Conservation (phyloP, 768 basidiomycete genomes). For the Peribolospora baueri region DNA sequence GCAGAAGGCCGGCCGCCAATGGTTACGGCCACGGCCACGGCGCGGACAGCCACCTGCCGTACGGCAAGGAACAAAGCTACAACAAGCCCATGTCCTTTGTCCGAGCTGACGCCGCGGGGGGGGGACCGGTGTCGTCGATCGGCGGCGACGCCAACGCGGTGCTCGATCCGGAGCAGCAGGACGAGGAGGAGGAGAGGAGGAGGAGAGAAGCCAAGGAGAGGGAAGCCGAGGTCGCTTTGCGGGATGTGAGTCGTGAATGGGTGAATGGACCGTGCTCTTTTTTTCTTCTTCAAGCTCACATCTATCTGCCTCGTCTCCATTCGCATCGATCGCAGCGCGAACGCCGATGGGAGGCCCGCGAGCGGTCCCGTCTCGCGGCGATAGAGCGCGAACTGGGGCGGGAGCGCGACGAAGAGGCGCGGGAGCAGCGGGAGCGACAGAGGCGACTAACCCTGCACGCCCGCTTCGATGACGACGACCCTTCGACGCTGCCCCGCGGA, state of each 20-base stretch:
- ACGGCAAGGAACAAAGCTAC: too few species aligned
- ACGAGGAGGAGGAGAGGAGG: conserved; percentile 68
- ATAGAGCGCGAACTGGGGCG: conserved; percentile 53
- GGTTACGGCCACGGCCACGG: too few species aligned
- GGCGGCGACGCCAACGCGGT: too few species aligned
- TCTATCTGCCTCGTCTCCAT: not conserved
- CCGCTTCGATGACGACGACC: too few species aligned
- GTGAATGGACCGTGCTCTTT: not conserved
- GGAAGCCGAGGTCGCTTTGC: conserved; percentile 62
- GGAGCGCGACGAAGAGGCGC: conserved; percentile 44
- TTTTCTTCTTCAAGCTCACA: not conserved
- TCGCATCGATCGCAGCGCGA: conserved; percentile 37
- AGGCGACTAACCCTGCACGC: too few species aligned
- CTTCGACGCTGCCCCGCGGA: too few species aligned
- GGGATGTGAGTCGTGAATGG: conserved; percentile 38
- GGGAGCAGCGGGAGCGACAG: conserved; percentile 41
- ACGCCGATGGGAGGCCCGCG: conserved; percentile 73
- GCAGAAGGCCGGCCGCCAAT: too few species aligned
- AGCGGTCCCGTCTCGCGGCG: conserved; percentile 48
- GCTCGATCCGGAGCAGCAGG: not conserved
- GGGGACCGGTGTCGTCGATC: too few species aligned
- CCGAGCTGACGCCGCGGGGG: too few species aligned
- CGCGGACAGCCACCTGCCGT: too few species aligned
- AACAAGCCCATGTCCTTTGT: too few species aligned
- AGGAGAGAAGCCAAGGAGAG: conserved; percentile 46